These are phyloP conservation scores for Amanita subjunquillea DNA, from an alignment of 768 basidiomycete genomes.

Conservation along the genomic window DNA sequence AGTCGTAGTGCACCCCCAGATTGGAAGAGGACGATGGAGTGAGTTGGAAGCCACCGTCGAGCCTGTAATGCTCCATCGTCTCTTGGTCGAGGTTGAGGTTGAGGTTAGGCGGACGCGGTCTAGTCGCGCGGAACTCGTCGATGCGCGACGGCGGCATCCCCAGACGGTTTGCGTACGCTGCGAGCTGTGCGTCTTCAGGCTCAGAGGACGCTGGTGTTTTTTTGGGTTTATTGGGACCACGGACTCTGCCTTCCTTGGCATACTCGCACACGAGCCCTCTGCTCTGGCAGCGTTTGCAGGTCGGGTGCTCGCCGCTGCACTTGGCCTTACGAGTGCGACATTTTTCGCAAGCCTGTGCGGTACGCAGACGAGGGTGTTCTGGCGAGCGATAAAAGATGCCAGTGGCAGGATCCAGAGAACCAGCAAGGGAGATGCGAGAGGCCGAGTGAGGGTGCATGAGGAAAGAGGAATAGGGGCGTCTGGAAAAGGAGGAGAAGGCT, in stretches of 20 bases:
- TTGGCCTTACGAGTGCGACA: constrained; percentile 68
- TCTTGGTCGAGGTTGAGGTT: constrained; percentile 17
- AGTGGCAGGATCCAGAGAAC: constrained; percentile 52
- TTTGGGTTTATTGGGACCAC: constrained; percentile 53
- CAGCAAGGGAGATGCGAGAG: constrained; percentile 30
- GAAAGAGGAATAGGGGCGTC: no score
- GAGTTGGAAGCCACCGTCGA: not conserved
- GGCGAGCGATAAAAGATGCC: constrained; percentile 58
- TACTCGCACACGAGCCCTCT: constrained; percentile 58
- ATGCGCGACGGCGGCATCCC: no score
- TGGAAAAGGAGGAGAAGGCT: not conserved
- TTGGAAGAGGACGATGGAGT: no score
- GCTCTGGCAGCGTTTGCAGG: constrained; percentile 53
- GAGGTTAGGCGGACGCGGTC: constrained; percentile 21
- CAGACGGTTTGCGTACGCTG: constrained; percentile 7
- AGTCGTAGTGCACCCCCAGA: no score
- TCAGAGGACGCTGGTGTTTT: not conserved
- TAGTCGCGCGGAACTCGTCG: not conserved
- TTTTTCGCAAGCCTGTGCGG: constrained; percentile 68
- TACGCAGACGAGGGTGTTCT: constrained; percentile 56
- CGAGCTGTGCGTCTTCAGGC: no score
- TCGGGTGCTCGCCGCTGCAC: constrained; percentile 66
- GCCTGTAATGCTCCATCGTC: constrained; percentile 9
- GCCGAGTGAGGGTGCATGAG: no score
- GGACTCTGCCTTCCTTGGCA: constrained; percentile 52